Conservation (phyloP, 139 green algal genomes). For the Ettlia oleoabundans region DNA sequence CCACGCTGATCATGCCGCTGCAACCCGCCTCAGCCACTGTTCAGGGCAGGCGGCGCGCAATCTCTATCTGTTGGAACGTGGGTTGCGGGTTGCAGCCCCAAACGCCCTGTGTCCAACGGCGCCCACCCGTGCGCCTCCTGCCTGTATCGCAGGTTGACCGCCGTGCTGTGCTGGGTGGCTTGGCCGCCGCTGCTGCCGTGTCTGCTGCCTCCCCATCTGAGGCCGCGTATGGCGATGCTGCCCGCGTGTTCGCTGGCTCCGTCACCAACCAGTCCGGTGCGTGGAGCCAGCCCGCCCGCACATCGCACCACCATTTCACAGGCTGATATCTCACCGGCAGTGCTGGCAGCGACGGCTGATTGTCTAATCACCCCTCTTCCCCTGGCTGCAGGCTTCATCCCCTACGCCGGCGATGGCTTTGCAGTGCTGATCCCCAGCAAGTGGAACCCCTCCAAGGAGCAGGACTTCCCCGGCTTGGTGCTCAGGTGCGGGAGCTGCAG, state of each 20-base stretch:
- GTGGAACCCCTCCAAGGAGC: slow-evolving; percentile 97
- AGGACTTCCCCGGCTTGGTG: slow-evolving; percentile 79
- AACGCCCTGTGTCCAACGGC: too few relatives aligned
- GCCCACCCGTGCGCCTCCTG: too few relatives aligned
- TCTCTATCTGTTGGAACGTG: too few relatives aligned
- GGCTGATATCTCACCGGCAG: too few relatives aligned
- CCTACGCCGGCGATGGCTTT: slow-evolving; percentile 94
- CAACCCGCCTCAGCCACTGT: not conserved
- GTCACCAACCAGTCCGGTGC: slow-evolving; percentile 84
- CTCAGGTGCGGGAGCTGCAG: slow-evolving; percentile 56
- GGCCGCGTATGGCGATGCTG: slow-evolving; percentile 89
- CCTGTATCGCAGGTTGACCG: not conserved
- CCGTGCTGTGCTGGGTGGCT: slow-evolving; percentile 74
- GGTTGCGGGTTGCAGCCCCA: too few relatives aligned
- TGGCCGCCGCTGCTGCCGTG: slow-evolving; percentile 72
- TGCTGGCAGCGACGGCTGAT: too few relatives aligned
- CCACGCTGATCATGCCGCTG: not conserved
- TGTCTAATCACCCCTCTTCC: too few relatives aligned
- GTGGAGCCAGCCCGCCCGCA: too few relatives aligned
- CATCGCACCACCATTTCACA: too few relatives aligned
- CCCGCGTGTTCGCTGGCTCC: slow-evolving; percentile 86
- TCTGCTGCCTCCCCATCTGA: slow-evolving; percentile 54
- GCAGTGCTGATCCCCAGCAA: slow-evolving; percentile 91
- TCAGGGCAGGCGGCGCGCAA: too few relatives aligned
- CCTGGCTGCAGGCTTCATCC: slow-evolving; percentile 76